phyloP scores from a whole-genome alignment of 129 eudicot species.

The Apium graveolens region DNA sequence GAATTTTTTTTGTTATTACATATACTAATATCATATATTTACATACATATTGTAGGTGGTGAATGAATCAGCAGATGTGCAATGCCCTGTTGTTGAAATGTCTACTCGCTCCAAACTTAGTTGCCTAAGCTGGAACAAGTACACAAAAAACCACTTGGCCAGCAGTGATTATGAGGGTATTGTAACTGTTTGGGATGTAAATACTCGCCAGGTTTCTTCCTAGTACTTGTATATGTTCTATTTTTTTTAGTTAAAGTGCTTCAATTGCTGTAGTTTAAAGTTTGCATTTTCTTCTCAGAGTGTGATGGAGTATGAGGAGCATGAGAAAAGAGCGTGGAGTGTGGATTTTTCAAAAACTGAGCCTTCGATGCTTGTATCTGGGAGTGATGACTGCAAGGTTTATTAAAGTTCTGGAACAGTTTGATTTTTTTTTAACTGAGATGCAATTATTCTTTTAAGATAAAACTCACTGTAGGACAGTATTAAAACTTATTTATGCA shows the following conservation, averaged over 20 bases:
- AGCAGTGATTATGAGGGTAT: constrained; percentile 97
- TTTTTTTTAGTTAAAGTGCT: neutral
- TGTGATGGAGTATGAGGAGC: constrained; percentile 95
- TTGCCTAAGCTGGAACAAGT: constrained; percentile 95
- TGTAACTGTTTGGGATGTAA: constrained; percentile 97
- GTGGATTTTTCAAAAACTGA: constrained; percentile 86
- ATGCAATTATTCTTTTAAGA: neutral
- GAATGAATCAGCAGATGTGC: constrained; percentile 72
- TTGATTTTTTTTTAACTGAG: neutral
- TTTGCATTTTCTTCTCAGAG: constrained; percentile 40
- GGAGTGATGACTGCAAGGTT: constrained; percentile 98
- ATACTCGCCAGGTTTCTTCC: constrained; percentile 65
- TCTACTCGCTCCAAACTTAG: constrained; percentile 89
- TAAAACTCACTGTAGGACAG: neutral
- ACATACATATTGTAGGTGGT: constrained; percentile 51
- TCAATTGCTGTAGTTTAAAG: neutral
- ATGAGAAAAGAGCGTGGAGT: constrained; percentile 98
- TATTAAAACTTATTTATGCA: neutral
- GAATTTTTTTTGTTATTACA: neutral
- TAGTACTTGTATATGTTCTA: neutral
- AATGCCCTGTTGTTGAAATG: constrained; percentile 92
- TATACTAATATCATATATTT: neutral
- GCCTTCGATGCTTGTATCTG: constrained; percentile 94
- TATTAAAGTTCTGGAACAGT: neutral
- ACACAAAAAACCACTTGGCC: constrained; percentile 73